These are phyloP conservation scores for Blakeslea trispora DNA, from an alignment of 371 early-diverging fungal species.

Conservation along the genomic window DNA sequence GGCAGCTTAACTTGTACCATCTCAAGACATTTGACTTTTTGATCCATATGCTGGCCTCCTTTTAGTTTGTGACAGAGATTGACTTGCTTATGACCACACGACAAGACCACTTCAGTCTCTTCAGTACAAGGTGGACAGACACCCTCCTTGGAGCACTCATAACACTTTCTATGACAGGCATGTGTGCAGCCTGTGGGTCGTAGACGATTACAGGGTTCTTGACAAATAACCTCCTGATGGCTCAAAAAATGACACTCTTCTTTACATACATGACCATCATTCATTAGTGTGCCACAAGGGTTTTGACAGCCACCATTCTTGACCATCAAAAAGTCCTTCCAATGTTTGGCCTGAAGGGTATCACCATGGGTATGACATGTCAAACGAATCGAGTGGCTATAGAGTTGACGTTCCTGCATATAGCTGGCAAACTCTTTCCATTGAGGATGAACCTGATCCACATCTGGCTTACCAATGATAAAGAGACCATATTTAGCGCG, in stretches of 20 bases:
- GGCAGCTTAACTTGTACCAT: slow-evolving; percentile 12
- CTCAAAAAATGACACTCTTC: slow-evolving; percentile 40
- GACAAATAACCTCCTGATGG: slow-evolving; percentile 30
- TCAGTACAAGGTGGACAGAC: slow-evolving; percentile 37
- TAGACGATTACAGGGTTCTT: slow-evolving; percentile 29
- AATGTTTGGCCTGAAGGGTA: slow-evolving; percentile 14
- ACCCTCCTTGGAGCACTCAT: slow-evolving; percentile 24
- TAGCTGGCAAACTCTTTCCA: slow-evolving; percentile 34
- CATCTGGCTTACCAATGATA: slow-evolving; percentile 33
- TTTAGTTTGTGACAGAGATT: slow-evolving; percentile 15
- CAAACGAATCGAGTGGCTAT: slow-evolving; percentile 4
- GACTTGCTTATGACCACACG: slow-evolving; percentile 27
- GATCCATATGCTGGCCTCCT: not conserved
- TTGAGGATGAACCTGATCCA: slow-evolving; percentile 7
- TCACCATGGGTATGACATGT: slow-evolving; percentile 16
- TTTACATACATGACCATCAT: slow-evolving; percentile 42
- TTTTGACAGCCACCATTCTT: slow-evolving; percentile 43
- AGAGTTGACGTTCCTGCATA: slow-evolving; percentile 20
- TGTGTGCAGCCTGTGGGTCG: slow-evolving; percentile 35
- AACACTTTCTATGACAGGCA: slow-evolving; percentile 35
- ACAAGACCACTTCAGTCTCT: slow-evolving; percentile 1
- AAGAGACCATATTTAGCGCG: slow-evolving; percentile 42
- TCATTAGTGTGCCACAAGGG: slow-evolving; percentile 32
- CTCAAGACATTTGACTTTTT: slow-evolving; percentile 9
- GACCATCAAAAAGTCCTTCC: slow-evolving; percentile 29